Evolutionary conservation across 192 early-diverging fungal genomes (phyloP), one percentile per base, ranked within the genome.

Genomic region (Podila epicladia): DNA sequence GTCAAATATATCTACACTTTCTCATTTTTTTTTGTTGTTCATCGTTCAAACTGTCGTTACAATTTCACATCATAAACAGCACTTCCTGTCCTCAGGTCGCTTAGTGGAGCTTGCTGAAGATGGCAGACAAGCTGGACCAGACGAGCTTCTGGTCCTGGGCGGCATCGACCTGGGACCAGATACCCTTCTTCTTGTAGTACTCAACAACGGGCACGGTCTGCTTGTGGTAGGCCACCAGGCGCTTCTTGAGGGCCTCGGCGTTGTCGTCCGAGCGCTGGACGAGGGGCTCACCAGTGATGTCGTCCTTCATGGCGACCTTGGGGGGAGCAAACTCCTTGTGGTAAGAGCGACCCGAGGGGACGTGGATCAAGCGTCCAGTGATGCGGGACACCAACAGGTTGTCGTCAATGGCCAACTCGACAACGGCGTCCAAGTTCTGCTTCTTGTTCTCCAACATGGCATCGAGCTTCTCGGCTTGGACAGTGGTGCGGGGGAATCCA

Each of bases 211-310:
- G 94, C 29, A 87, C 88, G 31, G 94, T 95, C 82, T 95, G 92
- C 85, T 92, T 85, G 82, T 95, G 94, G 86, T 94, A 95, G 32
- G 93, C 87, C 9, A 83, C 89, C 62, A 99, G 89, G 75, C 98
- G 94, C 92, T 97, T 98, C 67, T 86, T 91, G 69, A 99, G 91
- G 11, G 97, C 94, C 29, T 88, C 92, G 71, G 91, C 97, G 83
- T 98, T 99, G 85, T 99, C 98, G 84, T 99, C 98, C 3, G 96
- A 95, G 62, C 98, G 92, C 83, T 97, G 97, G 70, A 98, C 93
- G 61, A 99, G 88, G 59, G 98, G 96, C 89, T 99, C 98, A 65
- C 97, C 96, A 65, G 98, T 99, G 59, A 95, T 83, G 83, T 99
- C 98, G 84, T 99, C 98, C 68, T 89, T 95, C 89, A 92, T 93